These are phyloP conservation scores for Lipomyces spencermartinsiae DNA, from an alignment of 805 yeast species.

Conservation along the genomic window DNA sequence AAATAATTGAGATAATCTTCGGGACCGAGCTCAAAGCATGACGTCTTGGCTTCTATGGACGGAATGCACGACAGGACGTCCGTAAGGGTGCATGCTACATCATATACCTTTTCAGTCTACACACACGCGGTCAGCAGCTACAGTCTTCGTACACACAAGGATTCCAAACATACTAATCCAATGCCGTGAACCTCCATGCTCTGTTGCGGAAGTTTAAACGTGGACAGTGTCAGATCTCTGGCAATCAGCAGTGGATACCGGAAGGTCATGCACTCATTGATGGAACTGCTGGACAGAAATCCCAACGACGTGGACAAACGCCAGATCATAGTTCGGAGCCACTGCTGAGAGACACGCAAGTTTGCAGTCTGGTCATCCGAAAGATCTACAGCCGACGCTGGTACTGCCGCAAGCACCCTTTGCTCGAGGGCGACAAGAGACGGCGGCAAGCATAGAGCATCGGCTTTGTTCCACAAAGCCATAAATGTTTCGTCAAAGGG, in stretches of 20 bases:
- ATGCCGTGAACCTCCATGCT: slow-evolving; percentile 8
- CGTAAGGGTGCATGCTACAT: slow-evolving; percentile 10
- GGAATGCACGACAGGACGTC: slow-evolving; percentile 9
- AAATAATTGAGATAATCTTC: slow-evolving; percentile 7
- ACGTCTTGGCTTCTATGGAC: not conserved
- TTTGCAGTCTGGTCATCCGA: slow-evolving; percentile 9
- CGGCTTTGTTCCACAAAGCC: slow-evolving; percentile 1
- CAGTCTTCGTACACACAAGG: not conserved
- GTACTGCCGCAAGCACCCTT: not conserved
- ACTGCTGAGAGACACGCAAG: slow-evolving; percentile 9
- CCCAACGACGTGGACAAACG: not conserved
- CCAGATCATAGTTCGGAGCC: slow-evolving; percentile 11
- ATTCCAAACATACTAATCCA: slow-evolving; percentile 4
- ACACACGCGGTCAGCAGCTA: not conserved
- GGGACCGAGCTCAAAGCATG: slow-evolving; percentile 12
- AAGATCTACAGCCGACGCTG: slow-evolving; percentile 2
- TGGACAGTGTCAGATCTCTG: slow-evolving; percentile 2
- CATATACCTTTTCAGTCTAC: slow-evolving; percentile 9
- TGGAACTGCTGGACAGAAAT: not conserved
- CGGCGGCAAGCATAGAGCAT: not conserved
- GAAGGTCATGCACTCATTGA: slow-evolving; percentile 10
- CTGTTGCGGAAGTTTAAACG: not conserved
- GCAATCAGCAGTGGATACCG: slow-evolving; percentile 10
- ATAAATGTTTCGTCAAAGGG: slow-evolving; percentile 6
- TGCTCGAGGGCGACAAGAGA: not conserved